A percentile compares a stretch with the other conserved stretches of the same genome.
phyloP scores from a whole-genome alignment of 2,329 filamentous ascomycete genomes.

The Talaromyces sp. region DNA sequence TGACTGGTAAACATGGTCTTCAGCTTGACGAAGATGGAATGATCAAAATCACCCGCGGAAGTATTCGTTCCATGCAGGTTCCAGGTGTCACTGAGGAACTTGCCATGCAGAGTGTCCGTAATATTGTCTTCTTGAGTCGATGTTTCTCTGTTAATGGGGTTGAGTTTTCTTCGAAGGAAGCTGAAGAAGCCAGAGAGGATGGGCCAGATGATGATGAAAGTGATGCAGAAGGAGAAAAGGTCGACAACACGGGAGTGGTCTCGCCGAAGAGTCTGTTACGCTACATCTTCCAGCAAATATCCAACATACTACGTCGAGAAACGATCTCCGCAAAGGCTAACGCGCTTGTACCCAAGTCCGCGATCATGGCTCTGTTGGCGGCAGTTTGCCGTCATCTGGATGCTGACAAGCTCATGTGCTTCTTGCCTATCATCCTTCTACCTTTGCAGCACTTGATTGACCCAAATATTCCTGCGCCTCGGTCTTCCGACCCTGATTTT shows the following conservation, averaged over 20 bases:
- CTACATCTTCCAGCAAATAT: conserved; percentile 73
- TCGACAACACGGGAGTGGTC: conserved; percentile 31
- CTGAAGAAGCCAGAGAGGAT: conserved; percentile 12
- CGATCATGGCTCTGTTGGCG: conserved; percentile 68
- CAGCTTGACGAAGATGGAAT: conserved; percentile 61
- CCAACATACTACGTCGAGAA: conserved; percentile 73
- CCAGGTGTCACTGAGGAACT: conserved; percentile 65
- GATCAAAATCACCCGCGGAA: conserved; percentile 52
- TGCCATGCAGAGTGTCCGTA: conserved; percentile 72
- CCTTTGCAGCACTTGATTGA: conserved; percentile 82
- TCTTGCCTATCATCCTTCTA: conserved; percentile 59
- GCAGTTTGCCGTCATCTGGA: conserved; percentile 62
- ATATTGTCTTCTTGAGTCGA: conserved; percentile 74
- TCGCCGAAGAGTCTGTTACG: conserved; percentile 52
- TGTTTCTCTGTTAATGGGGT: conserved; percentile 55
- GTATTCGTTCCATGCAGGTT: conserved; percentile 57
- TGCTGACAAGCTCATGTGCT: conserved; percentile 53
- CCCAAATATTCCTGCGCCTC: conserved; percentile 64
- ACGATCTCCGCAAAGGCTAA: conserved; percentile 56
- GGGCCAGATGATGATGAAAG: conserved; percentile 30
- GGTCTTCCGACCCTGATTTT: conserved; percentile 66
- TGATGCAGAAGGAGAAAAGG: conserved; percentile 33
- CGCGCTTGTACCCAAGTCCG: conserved; percentile 67
- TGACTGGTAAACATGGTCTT: conserved; percentile 67
- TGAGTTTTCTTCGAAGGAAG: conserved; percentile 40